A percentile compares a stretch with the other conserved stretches of the same genome.
These are phyloP conservation scores for Mycena haematopus DNA, from an alignment of 768 basidiomycete species.

Conservation along the genomic window DNA sequence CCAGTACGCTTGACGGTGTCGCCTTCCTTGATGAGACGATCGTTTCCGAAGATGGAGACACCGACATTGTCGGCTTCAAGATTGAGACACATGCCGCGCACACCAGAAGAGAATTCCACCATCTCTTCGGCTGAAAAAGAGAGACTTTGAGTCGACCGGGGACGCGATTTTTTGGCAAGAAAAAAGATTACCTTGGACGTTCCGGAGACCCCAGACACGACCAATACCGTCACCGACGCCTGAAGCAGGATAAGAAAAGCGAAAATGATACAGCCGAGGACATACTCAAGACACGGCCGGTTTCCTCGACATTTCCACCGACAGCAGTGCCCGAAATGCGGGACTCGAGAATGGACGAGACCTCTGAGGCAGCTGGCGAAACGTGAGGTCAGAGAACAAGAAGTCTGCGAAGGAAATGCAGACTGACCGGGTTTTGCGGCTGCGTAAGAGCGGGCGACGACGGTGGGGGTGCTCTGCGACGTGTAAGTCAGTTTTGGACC, in stretches of 20 bases:
- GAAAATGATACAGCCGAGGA: background rate
- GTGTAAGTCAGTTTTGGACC: constrained; percentile 32
- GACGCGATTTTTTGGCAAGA: constrained; percentile 23
- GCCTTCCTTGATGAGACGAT: constrained; percentile 99
- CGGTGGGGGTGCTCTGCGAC: constrained; percentile 53
- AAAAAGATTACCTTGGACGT: constrained; percentile 85
- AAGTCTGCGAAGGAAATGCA: constrained; percentile 28
- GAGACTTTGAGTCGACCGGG: constrained; percentile 31
- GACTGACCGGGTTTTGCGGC: constrained; percentile 95
- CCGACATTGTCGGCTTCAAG: constrained; percentile 99
- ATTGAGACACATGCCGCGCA: constrained; percentile 99
- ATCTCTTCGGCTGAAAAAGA: constrained; percentile 89
- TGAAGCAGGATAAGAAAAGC: constrained; percentile 43
- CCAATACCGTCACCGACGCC: constrained; percentile 99
- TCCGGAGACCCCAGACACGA: constrained; percentile 98
- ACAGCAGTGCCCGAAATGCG: constrained; percentile 93
- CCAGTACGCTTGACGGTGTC: constrained; percentile 99
- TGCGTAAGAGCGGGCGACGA: constrained; percentile 86
- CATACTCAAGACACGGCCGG: constrained; percentile 97
- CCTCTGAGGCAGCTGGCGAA: constrained; percentile 91
- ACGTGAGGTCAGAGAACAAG: constrained; percentile 31
- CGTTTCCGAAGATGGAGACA: constrained; percentile 99
- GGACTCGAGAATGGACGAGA: constrained; percentile 98
- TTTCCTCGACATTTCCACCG: constrained; percentile 97
- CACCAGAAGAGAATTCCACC: constrained; percentile 99